These are phyloP conservation scores for Cyberlindnera saturnus DNA, from an alignment of 805 yeast species.

Conservation along the genomic window DNA sequence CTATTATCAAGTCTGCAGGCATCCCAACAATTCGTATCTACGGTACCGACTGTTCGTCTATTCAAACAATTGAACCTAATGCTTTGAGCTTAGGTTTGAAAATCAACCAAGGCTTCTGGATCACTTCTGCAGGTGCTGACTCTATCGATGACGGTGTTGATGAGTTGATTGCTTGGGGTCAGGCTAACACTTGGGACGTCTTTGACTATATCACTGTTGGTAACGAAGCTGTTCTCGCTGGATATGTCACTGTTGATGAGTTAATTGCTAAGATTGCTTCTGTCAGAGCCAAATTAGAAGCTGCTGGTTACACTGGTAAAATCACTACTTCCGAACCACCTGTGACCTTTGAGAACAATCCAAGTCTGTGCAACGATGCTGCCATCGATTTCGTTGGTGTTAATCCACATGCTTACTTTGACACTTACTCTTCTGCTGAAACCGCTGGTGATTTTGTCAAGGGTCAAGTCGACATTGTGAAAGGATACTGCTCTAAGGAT, in stretches of 20 bases:
- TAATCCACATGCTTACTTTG: conserved; percentile 84
- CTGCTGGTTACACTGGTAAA: conserved; percentile 71
- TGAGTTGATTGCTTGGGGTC: conserved; percentile 44
- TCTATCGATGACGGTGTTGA: conserved; percentile 58
- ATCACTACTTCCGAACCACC: conserved; percentile 91
- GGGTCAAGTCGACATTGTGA: conserved; percentile 53
- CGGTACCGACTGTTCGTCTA: conserved; percentile 79
- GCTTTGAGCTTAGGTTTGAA: conserved; percentile 54
- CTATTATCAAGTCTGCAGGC: conserved; percentile 51
- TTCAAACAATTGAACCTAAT: conserved; percentile 58
- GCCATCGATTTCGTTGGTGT: conserved; percentile 79
- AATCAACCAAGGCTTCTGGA: conserved; percentile 88
- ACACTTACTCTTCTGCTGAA: conserved; percentile 51
- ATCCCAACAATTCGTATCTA: conserved; percentile 67
- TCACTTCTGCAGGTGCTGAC: conserved; percentile 54
- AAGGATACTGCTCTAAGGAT: conserved; percentile 47
- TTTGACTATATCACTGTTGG: conserved; percentile 78
- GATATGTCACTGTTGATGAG: conserved; percentile 54
- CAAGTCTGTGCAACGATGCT: conserved; percentile 65
- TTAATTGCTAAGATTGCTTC: conserved; percentile 57
- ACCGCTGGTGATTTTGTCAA: conserved; percentile 66
- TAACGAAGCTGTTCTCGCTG: conserved; percentile 75
- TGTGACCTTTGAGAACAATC: conserved; percentile 54
- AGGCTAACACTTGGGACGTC: conserved; percentile 58
- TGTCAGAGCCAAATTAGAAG: conserved; percentile 51